Evolutionary conservation across 306 rosid species (phyloP).

Genomic region (Dryas octopetala): DNA sequence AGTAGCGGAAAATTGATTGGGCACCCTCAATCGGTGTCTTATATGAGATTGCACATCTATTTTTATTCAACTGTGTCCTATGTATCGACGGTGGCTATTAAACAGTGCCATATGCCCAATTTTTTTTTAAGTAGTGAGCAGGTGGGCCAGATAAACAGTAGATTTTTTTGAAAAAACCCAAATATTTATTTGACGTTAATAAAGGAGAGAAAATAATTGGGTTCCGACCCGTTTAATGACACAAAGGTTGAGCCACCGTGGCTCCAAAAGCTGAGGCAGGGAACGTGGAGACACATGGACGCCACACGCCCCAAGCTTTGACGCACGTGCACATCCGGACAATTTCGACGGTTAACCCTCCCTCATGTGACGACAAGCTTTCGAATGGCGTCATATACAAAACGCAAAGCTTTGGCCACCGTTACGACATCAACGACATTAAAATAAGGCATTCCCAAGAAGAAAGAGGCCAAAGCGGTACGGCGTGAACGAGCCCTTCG

Average conservation of each 20-base stretch:
- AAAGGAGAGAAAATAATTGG: too few species aligned
- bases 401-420: neutral
- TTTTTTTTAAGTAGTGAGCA: too few species aligned
- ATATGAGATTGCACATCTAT: too few species aligned
- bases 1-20: too few species aligned
- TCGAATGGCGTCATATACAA: neutral
- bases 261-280: neutral
- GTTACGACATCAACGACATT: neutral
- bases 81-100: too few species aligned
- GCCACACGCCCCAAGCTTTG: constrained; percentile 5
- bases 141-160: too few species aligned
- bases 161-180: too few species aligned
- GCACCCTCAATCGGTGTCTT: too few species aligned
- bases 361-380: constrained; percentile 29
- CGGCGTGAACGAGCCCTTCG: constrained; percentile 38
- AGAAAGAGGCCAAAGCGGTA: neutral
- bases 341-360: constrained; percentile 20
- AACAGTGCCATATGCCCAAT: too few species aligned
- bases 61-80: too few species aligned
- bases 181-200: too few species aligned
- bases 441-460: neutral
- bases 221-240: neutral
- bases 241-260: neutral
- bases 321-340: constrained; percentile 24
- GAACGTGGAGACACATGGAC: constrained; percentile 14